phyloP scores from a whole-genome alignment of 768 basidiomycete species.

The Lactarius psammicola region DNA sequence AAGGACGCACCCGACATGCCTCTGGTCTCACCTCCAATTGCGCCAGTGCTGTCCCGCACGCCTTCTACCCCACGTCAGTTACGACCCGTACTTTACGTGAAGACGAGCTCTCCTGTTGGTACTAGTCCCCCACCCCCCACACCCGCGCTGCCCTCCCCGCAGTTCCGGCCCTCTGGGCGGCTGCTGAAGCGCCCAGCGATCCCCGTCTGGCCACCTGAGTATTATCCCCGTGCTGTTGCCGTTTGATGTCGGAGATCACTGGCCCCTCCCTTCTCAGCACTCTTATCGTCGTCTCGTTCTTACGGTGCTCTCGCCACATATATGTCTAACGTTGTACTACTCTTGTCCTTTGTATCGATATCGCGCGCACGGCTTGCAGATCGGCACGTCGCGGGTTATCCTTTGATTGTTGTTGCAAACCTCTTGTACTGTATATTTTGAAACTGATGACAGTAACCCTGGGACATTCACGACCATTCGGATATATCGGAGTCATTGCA shows the following conservation, averaged over 20 bases:
- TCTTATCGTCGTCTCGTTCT: not conserved
- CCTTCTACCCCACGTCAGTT: slow-evolving; percentile 24
- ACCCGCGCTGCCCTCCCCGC: slow-evolving; percentile 14
- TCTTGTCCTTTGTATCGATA: slow-evolving; percentile 12
- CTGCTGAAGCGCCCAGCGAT: slow-evolving; percentile 21
- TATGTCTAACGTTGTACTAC: not conserved
- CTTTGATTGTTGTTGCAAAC: not conserved
- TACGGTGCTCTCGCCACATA: not conserved
- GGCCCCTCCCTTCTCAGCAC: no score
- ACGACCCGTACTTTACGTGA: slow-evolving; percentile 23
- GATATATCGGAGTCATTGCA: not conserved
- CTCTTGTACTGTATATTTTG: not conserved
- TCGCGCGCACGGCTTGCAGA: not conserved
- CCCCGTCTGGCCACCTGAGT: slow-evolving; percentile 17
- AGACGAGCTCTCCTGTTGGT: slow-evolving; percentile 22
- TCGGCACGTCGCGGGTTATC: not conserved
- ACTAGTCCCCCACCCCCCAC: slow-evolving; percentile 23
- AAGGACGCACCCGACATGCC: not conserved
- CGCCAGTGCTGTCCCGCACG: slow-evolving; percentile 31
- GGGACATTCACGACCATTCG: not conserved
- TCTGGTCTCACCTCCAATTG: slow-evolving; percentile 12
- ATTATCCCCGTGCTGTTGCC: slow-evolving; percentile 23
- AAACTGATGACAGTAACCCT: not conserved
- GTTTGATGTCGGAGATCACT: slow-evolving; percentile 15
- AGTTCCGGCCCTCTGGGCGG: slow-evolving; percentile 18